phyloP scores from a whole-genome alignment of 23 red algal genomes.

The Gracilaria domingensis region DNA sequence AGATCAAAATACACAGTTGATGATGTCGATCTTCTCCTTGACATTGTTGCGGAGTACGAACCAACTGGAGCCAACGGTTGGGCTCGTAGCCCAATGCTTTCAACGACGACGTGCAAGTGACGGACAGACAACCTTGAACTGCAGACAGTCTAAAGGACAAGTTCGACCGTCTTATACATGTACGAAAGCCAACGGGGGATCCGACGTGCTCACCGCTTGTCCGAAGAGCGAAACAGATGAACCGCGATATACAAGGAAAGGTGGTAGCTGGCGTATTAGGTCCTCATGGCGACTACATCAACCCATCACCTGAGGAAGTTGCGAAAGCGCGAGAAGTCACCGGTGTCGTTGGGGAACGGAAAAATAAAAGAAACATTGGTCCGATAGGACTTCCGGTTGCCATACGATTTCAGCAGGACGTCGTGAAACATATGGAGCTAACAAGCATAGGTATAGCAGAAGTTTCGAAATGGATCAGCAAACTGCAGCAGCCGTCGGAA shows the following conservation, averaged over 20 bases:
- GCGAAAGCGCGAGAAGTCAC: neutral
- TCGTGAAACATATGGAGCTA: too few relatives aligned
- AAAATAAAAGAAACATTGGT: too few relatives aligned
- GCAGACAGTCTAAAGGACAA: neutral
- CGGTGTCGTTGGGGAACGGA: too few relatives aligned
- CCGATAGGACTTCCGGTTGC: too few relatives aligned
- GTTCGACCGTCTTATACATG: neutral
- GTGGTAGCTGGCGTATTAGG: neutral
- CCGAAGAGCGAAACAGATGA: neutral
- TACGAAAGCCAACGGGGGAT: neutral
- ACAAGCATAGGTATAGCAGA: too few relatives aligned
- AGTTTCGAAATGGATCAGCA: too few relatives aligned
- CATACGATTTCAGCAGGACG: too few relatives aligned
- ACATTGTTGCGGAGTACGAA: conserved; percentile 3
- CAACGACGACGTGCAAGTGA: neutral
- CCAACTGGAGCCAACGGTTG: conserved; percentile 11
- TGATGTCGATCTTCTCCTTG: conserved; percentile 3
- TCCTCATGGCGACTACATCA: neutral
- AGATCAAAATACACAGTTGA: conserved; percentile 14
- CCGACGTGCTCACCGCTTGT: neutral
- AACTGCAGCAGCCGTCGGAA: too few relatives aligned
- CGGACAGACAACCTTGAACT: too few relatives aligned
- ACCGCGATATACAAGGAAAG: neutral
- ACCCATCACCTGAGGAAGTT: neutral
- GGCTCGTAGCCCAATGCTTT: neutral